These are phyloP conservation scores for Chytridium lagenaria DNA, from an alignment of 371 early-diverging fungal species.

Conservation along the genomic window DNA sequence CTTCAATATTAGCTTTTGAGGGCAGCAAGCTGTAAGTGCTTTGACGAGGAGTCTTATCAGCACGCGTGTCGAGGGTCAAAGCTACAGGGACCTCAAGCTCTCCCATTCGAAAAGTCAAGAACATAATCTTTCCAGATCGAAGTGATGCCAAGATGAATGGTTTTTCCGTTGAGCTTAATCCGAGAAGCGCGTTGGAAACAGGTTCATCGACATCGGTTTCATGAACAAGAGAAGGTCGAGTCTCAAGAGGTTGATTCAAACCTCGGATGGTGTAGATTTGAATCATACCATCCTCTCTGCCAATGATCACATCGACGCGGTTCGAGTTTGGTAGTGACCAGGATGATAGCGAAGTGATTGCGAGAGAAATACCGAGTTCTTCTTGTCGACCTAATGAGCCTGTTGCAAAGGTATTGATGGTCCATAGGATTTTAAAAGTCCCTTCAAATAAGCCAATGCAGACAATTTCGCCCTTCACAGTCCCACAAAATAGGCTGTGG, in stretches of 20 bases:
- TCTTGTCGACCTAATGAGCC: neutral
- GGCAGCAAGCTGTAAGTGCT: too few relatives aligned
- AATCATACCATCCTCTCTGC: neutral
- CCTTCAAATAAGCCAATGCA: neutral
- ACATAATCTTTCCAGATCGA: neutral
- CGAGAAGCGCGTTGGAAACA: neutral
- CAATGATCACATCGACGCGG: neutral
- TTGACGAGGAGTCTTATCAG: neutral
- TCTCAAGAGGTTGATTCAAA: neutral
- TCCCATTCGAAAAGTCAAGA: neutral
- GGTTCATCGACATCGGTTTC: neutral
- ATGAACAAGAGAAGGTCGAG: neutral
- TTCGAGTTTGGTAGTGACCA: neutral
- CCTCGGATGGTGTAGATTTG: neutral
- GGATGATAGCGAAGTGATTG: neutral
- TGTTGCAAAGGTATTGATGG: neutral
- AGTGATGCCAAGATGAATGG: neutral
- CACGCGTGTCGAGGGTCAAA: too few relatives aligned
- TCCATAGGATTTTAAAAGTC: neutral
- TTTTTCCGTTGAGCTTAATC: neutral
- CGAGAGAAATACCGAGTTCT: neutral
- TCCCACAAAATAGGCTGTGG: slow-evolving; percentile 1
- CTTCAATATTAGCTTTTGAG: too few relatives aligned
- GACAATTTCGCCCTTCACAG: neutral
- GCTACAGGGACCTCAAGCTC: neutral